A percentile compares a stretch with the other conserved stretches of the same genome.
phyloP scores from a whole-genome alignment of 1,139 yeast species.

The Kodamaea sp. region DNA sequence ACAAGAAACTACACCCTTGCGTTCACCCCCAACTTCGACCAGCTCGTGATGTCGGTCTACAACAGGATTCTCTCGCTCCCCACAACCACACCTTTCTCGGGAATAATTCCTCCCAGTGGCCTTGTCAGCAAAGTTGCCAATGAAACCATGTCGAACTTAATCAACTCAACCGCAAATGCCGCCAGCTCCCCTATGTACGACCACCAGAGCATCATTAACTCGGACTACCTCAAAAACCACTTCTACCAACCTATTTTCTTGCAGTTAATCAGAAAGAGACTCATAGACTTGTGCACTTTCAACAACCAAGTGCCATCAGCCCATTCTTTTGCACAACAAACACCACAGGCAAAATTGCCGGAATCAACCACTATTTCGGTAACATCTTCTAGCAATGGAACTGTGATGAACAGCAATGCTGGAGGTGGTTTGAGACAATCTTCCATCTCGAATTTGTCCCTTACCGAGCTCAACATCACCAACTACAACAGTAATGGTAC shows the following conservation, averaged over 20 bases:
- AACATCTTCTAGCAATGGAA: slow-evolving; percentile 15
- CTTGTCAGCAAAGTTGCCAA: slow-evolving; percentile 46
- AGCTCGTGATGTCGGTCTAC: slow-evolving; percentile 38
- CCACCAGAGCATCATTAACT: slow-evolving; percentile 33
- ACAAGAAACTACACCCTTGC: slow-evolving; percentile 35
- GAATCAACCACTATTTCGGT: slow-evolving; percentile 28
- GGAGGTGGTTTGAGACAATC: slow-evolving; percentile 28
- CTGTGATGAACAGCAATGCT: slow-evolving; percentile 14
- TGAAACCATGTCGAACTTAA: slow-evolving; percentile 37
- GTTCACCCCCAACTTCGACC: slow-evolving; percentile 42
- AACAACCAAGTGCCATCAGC: slow-evolving; percentile 8
- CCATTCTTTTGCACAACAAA: background rate
- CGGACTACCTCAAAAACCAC: slow-evolving; percentile 34
- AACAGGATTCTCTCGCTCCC: slow-evolving; percentile 41
- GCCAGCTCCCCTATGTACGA: slow-evolving; percentile 32
- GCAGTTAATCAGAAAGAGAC: slow-evolving; percentile 44
- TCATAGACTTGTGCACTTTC: slow-evolving; percentile 41
- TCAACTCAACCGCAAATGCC: slow-evolving; percentile 19
- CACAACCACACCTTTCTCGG: slow-evolving; percentile 50
- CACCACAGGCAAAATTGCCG: slow-evolving; percentile 21
- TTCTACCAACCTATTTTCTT: slow-evolving; percentile 44
- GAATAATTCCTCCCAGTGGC: slow-evolving; percentile 47
- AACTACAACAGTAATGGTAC: slow-evolving; percentile 27
- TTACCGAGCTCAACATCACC: slow-evolving; percentile 42
- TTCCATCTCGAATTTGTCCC: slow-evolving; percentile 44